phyloP scores from a whole-genome alignment of 306 rosid species.

The Rosa persica region DNA sequence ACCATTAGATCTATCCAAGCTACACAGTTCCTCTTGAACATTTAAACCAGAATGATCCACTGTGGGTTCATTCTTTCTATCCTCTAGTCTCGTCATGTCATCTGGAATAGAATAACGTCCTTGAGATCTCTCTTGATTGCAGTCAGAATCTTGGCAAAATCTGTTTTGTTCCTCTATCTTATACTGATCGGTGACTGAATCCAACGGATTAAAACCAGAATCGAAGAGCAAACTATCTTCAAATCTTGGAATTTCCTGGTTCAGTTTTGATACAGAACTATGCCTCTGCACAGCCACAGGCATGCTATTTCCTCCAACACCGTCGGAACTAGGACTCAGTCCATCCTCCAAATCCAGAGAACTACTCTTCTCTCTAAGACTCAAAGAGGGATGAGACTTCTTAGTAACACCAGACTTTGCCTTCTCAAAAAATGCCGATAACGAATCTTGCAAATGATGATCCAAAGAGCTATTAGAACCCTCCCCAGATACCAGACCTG shows the following conservation, averaged over 20 bases:
- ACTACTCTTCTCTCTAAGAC: slow-evolving; percentile 42
- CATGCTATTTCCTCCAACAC: slow-evolving; percentile 30
- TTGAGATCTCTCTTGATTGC: slow-evolving; percentile 20
- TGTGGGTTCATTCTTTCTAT: slow-evolving; percentile 23
- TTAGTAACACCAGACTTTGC: slow-evolving; percentile 46
- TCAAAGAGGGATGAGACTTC: slow-evolving; percentile 37
- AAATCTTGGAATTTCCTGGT: slow-evolving; percentile 10
- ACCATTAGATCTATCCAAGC: slow-evolving; percentile 28
- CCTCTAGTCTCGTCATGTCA: slow-evolving; percentile 17
- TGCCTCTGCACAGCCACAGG: slow-evolving; percentile 29
- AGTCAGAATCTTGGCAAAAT: slow-evolving; percentile 19
- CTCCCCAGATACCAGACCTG: slow-evolving; percentile 36
- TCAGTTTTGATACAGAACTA: slow-evolving; percentile 30
- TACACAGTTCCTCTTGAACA: slow-evolving; percentile 37
- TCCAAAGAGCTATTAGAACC: slow-evolving; percentile 38
- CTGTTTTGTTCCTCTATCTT: slow-evolving; percentile 28
- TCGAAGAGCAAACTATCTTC: slow-evolving; percentile 23
- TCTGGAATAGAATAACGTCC: slow-evolving; percentile 16
- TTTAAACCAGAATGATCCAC: slow-evolving; percentile 34
- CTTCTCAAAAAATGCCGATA: slow-evolving; percentile 51
- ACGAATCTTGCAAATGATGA: slow-evolving; percentile 49
- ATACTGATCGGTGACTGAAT: slow-evolving; percentile 29
- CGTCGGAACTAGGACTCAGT: slow-evolving; percentile 29
- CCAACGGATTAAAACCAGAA: slow-evolving; percentile 23
- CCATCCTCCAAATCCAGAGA: slow-evolving; percentile 38